These are phyloP conservation scores for Colletotrichum limetticola DNA, from an alignment of 2,329 filamentous ascomycete genomes.

Conservation along the genomic window DNA sequence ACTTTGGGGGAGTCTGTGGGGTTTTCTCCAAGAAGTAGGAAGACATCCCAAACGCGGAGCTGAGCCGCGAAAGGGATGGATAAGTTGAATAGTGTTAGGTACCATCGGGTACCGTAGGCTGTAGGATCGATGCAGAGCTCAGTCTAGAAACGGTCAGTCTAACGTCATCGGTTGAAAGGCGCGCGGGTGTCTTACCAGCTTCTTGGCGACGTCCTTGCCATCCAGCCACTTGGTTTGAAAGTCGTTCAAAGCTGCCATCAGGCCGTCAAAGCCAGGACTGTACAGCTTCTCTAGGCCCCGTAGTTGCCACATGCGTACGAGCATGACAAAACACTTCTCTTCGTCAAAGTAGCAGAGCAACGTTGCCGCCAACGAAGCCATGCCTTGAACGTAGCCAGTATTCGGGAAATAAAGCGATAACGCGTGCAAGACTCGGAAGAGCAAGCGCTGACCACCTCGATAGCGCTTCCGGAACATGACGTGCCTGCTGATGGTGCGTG, in stretches of 20 bases:
- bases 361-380: slow-evolving; percentile 93
- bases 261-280: slow-evolving; percentile 81
- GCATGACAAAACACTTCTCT: slow-evolving; percentile 93
- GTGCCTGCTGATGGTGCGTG: slow-evolving; percentile 91
- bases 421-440: slow-evolving; percentile 93
- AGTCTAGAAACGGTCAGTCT: slow-evolving; percentile 56
- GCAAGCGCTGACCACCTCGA: slow-evolving; percentile 87
- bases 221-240: slow-evolving; percentile 88
- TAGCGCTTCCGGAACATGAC: slow-evolving; percentile 97
- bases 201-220: slow-evolving; percentile 79
- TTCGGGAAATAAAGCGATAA: slow-evolving; percentile 91
- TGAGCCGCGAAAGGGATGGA: slow-evolving; percentile 95
- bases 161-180: background rate
- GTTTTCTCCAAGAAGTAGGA: slow-evolving; percentile 89
- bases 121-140: slow-evolving; percentile 86
- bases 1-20: slow-evolving; percentile 52
- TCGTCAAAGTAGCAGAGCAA: slow-evolving; percentile 97
- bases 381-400: slow-evolving; percentile 96
- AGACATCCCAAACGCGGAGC: slow-evolving; percentile 96
- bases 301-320: slow-evolving; percentile 92
- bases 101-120: slow-evolving; percentile 97
- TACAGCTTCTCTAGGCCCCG: slow-evolving; percentile 89
- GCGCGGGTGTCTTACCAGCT: slow-evolving; percentile 72
- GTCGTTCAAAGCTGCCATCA: slow-evolving; percentile 87
- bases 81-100: slow-evolving; percentile 96